Evolutionary conservation across 441 rosid genomes (phyloP), one percentile per base, ranked within the genome.

Genomic region (Lepidium campestre): DNA sequence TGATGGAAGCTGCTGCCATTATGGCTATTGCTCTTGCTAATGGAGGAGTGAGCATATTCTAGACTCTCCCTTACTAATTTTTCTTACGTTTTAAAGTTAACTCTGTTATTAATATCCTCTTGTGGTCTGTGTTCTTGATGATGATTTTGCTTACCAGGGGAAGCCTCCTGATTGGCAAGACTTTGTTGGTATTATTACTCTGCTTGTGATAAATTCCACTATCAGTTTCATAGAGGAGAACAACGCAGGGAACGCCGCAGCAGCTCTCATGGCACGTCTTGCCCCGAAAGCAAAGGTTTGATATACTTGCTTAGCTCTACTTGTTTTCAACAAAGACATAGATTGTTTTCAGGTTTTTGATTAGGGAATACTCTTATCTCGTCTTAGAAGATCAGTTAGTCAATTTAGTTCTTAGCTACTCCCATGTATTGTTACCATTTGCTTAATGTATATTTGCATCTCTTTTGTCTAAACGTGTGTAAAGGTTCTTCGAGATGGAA

Each of bases 101-200:
- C 4, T 50, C 14, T 59, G 54, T 69, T 17, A 29, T 4, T 12
- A 2, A 1, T 48, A 27, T 55, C 57, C 20, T 37, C n/a, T 42
- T 61, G 40, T 40, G 13, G 35, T 18, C 34, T 12, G 40, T 27
- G 50, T n/a, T 72, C 22, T 41, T 76, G 46, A 13, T 55, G 11
- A 35, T 35, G 15, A 18, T 35, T 27, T 56, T 65, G 39, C 10
- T 57, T 63, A 56, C 17, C 74, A 90, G 97, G 93, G 94, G 18
- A 90, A 87, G 79, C 98, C 98, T 40, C 98, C 98, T 20, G 98
- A 93, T 73, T 93, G 98, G 98, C 98, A 93, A 80, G 98, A 90
- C 60, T 92, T 92, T 60, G 91, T 92, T 49, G 98, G 98, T 67
- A 86, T 92, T 57, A 88, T 93, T 31, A 88, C 94, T 22, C 85